phyloP scores from a whole-genome alignment of 2,329 filamentous ascomycete species.

The Hypoxylon sp. region DNA sequence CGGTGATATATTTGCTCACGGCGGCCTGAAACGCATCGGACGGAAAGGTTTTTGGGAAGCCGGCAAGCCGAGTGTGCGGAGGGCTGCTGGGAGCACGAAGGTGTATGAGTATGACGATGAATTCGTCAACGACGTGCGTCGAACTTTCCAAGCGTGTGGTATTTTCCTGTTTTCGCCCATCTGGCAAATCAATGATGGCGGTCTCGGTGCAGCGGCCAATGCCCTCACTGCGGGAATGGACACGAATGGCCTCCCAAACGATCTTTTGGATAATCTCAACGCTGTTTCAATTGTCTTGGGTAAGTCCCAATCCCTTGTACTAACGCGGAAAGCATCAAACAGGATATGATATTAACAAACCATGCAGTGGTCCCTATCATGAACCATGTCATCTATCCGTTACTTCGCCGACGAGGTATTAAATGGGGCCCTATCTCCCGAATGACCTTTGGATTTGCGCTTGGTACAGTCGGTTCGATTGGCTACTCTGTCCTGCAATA shows the following conservation, averaged over 20 bases:
- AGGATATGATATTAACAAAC: slow-evolving; percentile 28
- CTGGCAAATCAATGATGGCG: slow-evolving; percentile 55
- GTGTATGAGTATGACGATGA: slow-evolving; percentile 70
- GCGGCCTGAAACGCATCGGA: slow-evolving; percentile 50
- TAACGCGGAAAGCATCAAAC: neutral
- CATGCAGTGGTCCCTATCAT: slow-evolving; percentile 57
- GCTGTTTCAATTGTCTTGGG: slow-evolving; percentile 59
- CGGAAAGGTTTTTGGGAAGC: slow-evolving; percentile 66
- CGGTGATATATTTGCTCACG: slow-evolving; percentile 56
- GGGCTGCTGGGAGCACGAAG: slow-evolving; percentile 56
- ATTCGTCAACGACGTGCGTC: slow-evolving; percentile 73
- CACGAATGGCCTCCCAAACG: slow-evolving; percentile 62
- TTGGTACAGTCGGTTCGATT: slow-evolving; percentile 60
- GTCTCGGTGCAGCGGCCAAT: slow-evolving; percentile 61
- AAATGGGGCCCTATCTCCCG: slow-evolving; percentile 60
- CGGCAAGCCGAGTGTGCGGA: slow-evolving; percentile 67
- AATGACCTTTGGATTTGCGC: slow-evolving; percentile 62
- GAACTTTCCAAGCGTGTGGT: slow-evolving; percentile 68
- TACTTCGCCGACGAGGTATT: slow-evolving; percentile 57
- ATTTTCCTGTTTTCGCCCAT: slow-evolving; percentile 63
- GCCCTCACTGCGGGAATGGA: slow-evolving; percentile 60
- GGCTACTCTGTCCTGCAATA: slow-evolving; percentile 51
- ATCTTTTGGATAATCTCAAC: slow-evolving; percentile 62
- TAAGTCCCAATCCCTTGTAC: slow-evolving; percentile 32
- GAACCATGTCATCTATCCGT: slow-evolving; percentile 60